These are phyloP conservation scores for Xylaria sp. DNA, from an alignment of 2,329 filamentous ascomycete genomes.

Conservation along the genomic window DNA sequence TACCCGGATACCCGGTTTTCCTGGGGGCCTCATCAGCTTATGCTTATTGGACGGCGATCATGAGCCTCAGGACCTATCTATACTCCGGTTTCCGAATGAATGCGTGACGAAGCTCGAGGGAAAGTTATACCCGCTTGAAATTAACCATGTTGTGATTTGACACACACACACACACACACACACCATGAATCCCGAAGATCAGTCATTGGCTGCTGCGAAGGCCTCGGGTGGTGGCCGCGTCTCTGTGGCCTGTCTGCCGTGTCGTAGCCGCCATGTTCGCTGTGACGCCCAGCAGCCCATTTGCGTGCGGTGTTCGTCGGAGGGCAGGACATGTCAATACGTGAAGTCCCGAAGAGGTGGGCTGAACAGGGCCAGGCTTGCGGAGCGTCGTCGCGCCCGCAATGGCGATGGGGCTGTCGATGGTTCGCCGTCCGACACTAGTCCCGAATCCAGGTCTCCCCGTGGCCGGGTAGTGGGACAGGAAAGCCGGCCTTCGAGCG, in stretches of 20 bases:
- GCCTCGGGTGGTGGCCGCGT: slow-evolving; percentile 31
- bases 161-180: background rate
- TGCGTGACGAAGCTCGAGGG: background rate
- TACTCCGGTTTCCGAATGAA: slow-evolving; percentile 11
- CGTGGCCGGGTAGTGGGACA: background rate
- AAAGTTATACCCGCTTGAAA: background rate
- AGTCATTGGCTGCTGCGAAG: slow-evolving; percentile 9
- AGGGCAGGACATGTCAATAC: slow-evolving; percentile 39
- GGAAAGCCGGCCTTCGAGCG: slow-evolving; percentile 5
- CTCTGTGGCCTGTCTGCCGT: slow-evolving; percentile 38
- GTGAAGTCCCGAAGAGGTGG: slow-evolving; percentile 41
- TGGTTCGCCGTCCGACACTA: slow-evolving; percentile 32
- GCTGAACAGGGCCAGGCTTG: slow-evolving; percentile 34
- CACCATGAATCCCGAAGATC: slow-evolving; percentile 29
- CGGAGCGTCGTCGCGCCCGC: slow-evolving; percentile 33
- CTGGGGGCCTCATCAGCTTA: background rate
- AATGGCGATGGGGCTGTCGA: slow-evolving; percentile 5
- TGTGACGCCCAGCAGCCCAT: slow-evolving; percentile 38
- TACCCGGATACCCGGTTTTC: slow-evolving; percentile 36
- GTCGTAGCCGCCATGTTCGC: slow-evolving; percentile 38
- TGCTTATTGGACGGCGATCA: slow-evolving; percentile 13
- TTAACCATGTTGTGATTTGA: slow-evolving; percentile 2
- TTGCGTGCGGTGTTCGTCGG: slow-evolving; percentile 36
- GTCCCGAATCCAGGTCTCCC: slow-evolving; percentile 28
- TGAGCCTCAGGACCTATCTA: slow-evolving; percentile 13